phyloP scores from a whole-genome alignment of 176 grass and related monocot genomes.

The Calamus simplicifolius region DNA sequence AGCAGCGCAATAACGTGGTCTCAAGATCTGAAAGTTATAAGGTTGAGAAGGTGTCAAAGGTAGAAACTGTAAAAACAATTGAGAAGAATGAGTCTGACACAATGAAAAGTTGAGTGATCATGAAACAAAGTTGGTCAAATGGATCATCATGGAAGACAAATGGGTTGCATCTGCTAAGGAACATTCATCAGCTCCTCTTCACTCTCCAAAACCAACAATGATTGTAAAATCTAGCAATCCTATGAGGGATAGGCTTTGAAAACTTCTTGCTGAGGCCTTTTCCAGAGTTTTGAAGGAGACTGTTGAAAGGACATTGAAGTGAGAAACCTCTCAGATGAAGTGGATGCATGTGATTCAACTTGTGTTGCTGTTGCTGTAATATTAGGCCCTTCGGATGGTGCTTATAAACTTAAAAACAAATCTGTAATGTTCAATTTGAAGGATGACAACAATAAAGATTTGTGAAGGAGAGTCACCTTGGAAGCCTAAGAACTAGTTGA shows the following conservation, averaged over 20 bases:
- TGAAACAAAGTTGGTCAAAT: background rate
- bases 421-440: constrained; percentile 18
- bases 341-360: constrained; percentile 6
- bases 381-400: constrained; percentile 8
- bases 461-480: constrained; percentile 11
- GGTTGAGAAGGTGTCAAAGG: background rate
- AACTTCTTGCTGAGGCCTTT: constrained; percentile 13
- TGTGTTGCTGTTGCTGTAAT: constrained; percentile 3
- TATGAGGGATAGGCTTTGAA: background rate
- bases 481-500: constrained; percentile 7
- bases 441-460: constrained; percentile 11
- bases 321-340: constrained; percentile 12
- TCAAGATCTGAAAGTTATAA: background rate
- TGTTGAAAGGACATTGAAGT: constrained; percentile 4
- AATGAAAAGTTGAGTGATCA: background rate
- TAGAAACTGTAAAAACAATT: background rate
- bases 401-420: constrained; percentile 7
- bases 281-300: constrained; percentile 12
- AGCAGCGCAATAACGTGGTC: too few relatives aligned
- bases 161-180: background rate
- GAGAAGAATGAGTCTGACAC: background rate
- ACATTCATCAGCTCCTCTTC: background rate
- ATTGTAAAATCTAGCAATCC: constrained; percentile 3
- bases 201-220: background rate
- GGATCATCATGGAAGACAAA: background rate